Base-by-base conservation (phyloP, 441 rosid genomes). In the Eruca vesicaria region DNA sequence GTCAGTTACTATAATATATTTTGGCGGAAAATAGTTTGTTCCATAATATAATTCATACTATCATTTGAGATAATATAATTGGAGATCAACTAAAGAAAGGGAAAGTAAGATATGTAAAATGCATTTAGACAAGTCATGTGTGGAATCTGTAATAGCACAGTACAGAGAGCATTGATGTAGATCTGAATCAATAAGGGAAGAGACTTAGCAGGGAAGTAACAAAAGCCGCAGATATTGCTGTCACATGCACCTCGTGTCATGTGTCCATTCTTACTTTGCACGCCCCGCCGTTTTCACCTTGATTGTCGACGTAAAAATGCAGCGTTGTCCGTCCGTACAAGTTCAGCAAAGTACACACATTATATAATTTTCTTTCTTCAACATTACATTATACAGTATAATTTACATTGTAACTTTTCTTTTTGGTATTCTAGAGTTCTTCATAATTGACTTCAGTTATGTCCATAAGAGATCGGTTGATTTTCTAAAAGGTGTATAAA, bases 171-270 rank as follows among this genome's bases (percentile, higher is more conserved):
- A 59, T 71, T 71, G 20, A 77, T 66, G 62, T 59, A 71, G 77
- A 71, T 77, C 76, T 71, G 63, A 64, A 75, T 64, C 28, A 19
- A 64, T 65, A 32, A 23, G 28, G 3, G 45, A 29, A 48, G 71
- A 65, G 26, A 66, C 81, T 72, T 78, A 38, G 77, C 69, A 36
- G 16, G 5, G 14, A 78, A 78, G 80, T 38, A 50, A 66, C 57
- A 58, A 33, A 38, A 36, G 48, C 48, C 62, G 62, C 57, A 69
- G 41, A 70, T 59, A 72, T 71, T 66, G 73, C 69, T 71, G 36
- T 66, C 69, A 78, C 68, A 60, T 72, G 73, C 68, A 78, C 69
- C 50, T 71, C 72, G 50, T 66, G 80, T 72, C 81, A 72, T 78
- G 77, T 72, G 81, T 67, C 23, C 2, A 50, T 61, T 61, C 73